Percentiles rank a stretch among this genome's conserved stretches.
Conservation (phyloP, 2,329 filamentous ascomycete genomes). For the Chlorencoelia australis region DNA sequence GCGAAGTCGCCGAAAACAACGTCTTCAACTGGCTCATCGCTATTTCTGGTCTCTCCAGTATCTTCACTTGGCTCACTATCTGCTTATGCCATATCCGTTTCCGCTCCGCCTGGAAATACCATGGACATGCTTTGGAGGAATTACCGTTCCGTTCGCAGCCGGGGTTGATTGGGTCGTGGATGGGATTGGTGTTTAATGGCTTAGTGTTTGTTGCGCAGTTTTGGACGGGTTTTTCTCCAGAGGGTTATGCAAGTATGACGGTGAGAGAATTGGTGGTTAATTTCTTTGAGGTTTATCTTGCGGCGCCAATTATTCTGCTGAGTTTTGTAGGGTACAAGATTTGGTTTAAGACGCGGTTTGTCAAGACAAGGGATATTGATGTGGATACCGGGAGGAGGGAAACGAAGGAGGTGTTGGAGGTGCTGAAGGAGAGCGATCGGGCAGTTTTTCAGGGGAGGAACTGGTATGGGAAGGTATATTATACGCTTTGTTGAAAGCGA, state of each 20-base stretch:
- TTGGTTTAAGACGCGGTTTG: conserved; percentile 56
- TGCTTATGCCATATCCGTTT: conserved; percentile 56
- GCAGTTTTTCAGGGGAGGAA: too few species aligned
- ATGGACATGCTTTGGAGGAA: conserved; percentile 41
- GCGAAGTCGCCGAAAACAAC: conserved; percentile 30
- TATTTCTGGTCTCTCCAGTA: conserved; percentile 58
- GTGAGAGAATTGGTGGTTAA: conserved; percentile 32
- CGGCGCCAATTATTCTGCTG: conserved; percentile 40
- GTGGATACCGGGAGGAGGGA: conserved; percentile 55
- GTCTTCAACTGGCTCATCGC: conserved; percentile 58
- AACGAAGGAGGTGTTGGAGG: conserved; percentile 33
- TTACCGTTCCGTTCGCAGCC: conserved; percentile 35
- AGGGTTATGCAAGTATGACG: conserved; percentile 45
- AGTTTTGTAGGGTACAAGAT: conserved; percentile 48
- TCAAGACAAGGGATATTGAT: conserved; percentile 50
- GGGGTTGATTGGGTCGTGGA: conserved; percentile 56
- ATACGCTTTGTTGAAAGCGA: too few species aligned
- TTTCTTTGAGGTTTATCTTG: conserved; percentile 46
- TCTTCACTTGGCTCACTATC: conserved; percentile 66
- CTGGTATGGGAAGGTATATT: too few species aligned
- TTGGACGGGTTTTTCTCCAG: conserved; percentile 33
- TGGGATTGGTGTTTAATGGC: conserved; percentile 54
- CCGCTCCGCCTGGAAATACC: conserved; percentile 48
- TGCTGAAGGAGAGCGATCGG: not conserved
- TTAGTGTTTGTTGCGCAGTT: conserved; percentile 51